Conservation (phyloP, 2,329 filamentous ascomycete species). For the Diatrype stigma region DNA sequence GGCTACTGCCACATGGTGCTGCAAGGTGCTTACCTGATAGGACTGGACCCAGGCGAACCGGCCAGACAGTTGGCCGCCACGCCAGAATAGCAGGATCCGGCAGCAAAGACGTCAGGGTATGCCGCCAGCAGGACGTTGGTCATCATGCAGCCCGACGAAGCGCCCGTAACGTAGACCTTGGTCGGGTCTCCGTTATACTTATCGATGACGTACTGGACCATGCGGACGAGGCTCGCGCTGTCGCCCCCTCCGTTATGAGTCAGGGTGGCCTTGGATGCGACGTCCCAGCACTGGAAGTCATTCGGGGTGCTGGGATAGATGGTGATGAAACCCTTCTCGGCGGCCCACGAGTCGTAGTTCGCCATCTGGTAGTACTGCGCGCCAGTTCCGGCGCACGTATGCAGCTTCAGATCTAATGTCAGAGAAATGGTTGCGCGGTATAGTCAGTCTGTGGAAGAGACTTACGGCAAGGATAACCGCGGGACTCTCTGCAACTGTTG, state of each 20-base stretch:
- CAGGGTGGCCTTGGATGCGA: conserved; percentile 3
- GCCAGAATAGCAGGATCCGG: conserved; percentile 39
- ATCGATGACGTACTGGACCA: conserved; percentile 18
- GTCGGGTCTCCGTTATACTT: conserved; percentile 16
- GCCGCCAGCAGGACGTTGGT: conserved; percentile 36
- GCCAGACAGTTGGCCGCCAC: conserved; percentile 41
- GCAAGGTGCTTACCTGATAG: background rate
- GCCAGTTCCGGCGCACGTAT: background rate
- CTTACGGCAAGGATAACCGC: background rate
- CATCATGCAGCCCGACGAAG: conserved; percentile 22
- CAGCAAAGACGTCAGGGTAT: conserved; percentile 44
- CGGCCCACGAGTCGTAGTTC: background rate
- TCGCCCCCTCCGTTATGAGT: conserved; percentile 17
- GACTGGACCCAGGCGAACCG: conserved; percentile 6
- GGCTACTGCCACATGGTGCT: no score
- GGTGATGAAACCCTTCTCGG: background rate
- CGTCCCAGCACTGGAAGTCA: background rate
- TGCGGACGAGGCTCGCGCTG: conserved; percentile 18
- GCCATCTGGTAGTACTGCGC: background rate
- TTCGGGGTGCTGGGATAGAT: background rate
- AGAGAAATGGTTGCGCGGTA: background rate
- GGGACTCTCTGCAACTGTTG: background rate
- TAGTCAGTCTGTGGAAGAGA: background rate
- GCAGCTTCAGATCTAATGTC: background rate
- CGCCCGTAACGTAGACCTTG: conserved; percentile 16